Evolutionary conservation across 805 yeast species (phyloP).

Genomic region (Yarrowia osloensis): DNA sequence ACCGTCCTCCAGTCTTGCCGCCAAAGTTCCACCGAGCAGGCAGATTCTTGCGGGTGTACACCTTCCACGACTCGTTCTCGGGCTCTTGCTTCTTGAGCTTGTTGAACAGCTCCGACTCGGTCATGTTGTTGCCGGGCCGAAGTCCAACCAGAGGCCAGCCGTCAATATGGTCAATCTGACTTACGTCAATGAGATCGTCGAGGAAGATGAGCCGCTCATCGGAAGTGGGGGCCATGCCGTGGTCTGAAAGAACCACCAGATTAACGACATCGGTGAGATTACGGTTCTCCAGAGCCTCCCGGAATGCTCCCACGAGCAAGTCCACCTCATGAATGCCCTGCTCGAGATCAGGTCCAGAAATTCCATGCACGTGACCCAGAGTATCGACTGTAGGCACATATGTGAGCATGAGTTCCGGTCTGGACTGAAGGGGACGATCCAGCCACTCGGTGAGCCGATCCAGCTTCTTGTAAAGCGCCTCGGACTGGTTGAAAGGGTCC

Average conservation of each 20-base stretch:
- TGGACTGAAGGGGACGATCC: slow-evolving; percentile 52
- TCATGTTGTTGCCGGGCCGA: slow-evolving; percentile 52
- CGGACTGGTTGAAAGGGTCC: slow-evolving; percentile 67
- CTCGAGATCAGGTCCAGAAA: slow-evolving; percentile 59
- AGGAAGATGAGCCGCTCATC: slow-evolving; percentile 65
- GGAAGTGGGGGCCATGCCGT: slow-evolving; percentile 90
- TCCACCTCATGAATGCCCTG: slow-evolving; percentile 67
- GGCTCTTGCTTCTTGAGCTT: slow-evolving; percentile 34
- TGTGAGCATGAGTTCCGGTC: slow-evolving; percentile 77
- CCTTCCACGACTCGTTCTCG: slow-evolving; percentile 44
- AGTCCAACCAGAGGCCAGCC: slow-evolving; percentile 89
- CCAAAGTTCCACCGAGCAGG: slow-evolving; percentile 60
- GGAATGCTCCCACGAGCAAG: slow-evolving; percentile 54
- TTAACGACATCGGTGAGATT: slow-evolving; percentile 64
- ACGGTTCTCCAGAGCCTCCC: slow-evolving; percentile 52
- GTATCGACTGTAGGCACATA: slow-evolving; percentile 83
- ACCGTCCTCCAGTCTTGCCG: slow-evolving; percentile 44
- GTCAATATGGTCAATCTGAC: slow-evolving; percentile 60
- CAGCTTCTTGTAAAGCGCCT: slow-evolving; percentile 57
- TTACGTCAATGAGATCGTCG: slow-evolving; percentile 66
- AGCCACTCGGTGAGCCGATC: slow-evolving; percentile 66
- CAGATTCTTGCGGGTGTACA: slow-evolving; percentile 59
- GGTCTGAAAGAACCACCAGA: slow-evolving; percentile 80
- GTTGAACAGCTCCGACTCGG: slow-evolving; percentile 50
- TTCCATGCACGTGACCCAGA: slow-evolving; percentile 73